Percentiles rank a stretch among this genome's conserved stretches.
Evolutionary conservation across 345 rosid species (phyloP).

Genomic region (Eucalyptus marginata): DNA sequence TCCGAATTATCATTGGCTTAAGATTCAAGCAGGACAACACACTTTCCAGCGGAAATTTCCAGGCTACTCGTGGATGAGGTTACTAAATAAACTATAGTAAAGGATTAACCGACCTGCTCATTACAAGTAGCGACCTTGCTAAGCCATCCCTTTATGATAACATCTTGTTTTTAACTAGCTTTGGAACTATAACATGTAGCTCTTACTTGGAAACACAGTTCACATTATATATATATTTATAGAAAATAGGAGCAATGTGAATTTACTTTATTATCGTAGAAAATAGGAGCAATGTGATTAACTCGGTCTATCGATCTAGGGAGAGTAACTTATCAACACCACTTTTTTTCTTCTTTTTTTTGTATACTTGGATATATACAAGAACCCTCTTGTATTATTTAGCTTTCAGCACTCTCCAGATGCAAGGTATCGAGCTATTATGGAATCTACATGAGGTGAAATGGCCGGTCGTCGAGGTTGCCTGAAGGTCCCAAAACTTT

Average conservation of each 20-base stretch:
- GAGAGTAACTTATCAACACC: not conserved
- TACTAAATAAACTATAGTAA: not conserved
- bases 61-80: not conserved
- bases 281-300: not conserved
- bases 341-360: not conserved
- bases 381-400: not conserved
- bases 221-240: not conserved
- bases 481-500: not conserved
- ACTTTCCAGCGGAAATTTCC: not conserved
- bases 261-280: not conserved
- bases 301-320: not conserved
- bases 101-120: not conserved
- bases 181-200: not conserved
- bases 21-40: not conserved
- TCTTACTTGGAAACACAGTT: not conserved
- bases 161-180: not conserved
- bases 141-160: not conserved
- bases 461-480: not conserved
- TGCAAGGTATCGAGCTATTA: not conserved
- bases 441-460: not conserved
- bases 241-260: not conserved
- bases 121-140: not conserved
- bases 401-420: not conserved
- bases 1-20: not conserved
- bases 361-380: not conserved